A percentile compares a stretch with the other conserved stretches of the same genome.
These are phyloP conservation scores for Eimeria brunetti DNA, from an alignment of 169 alveolate genomes.

Conservation along the genomic window DNA sequence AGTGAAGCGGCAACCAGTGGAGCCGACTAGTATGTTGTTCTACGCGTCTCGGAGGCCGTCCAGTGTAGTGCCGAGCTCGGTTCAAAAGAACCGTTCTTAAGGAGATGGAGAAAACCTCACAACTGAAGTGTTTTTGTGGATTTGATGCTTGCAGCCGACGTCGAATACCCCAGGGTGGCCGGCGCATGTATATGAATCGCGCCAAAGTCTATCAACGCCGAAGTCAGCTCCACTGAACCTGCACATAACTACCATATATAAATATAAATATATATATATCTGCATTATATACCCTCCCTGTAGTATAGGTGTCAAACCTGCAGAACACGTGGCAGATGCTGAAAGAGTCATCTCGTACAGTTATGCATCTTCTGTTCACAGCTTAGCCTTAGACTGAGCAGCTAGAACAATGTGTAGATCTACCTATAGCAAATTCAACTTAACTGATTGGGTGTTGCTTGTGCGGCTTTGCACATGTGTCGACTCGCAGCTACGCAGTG, in stretches of 20 bases:
- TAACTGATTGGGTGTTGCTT: neutral
- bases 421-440: neutral
- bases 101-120: neutral
- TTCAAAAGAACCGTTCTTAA: neutral
- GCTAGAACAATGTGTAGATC: neutral
- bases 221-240: neutral
- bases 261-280: no score
- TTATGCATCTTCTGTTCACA: neutral
- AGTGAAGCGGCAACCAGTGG: conserved; percentile 1
- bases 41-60: neutral
- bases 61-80: neutral
- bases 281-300: no score
- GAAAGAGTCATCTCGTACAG: neutral
- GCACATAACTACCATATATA: neutral
- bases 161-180: neutral
- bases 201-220: conserved; percentile 70
- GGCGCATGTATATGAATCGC: conserved; percentile 70
- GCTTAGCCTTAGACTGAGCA: neutral
- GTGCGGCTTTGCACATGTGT: neutral
- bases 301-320: neutral
- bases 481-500: conserved; percentile 64
- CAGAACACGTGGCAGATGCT: neutral
- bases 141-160: conserved; percentile 66
- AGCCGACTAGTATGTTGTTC: neutral
- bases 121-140: neutral